A percentile compares a stretch with the other conserved stretches of the same genome.
phyloP scores from a whole-genome alignment of 2,329 filamentous ascomycete species.

The Venturia pyrina region DNA sequence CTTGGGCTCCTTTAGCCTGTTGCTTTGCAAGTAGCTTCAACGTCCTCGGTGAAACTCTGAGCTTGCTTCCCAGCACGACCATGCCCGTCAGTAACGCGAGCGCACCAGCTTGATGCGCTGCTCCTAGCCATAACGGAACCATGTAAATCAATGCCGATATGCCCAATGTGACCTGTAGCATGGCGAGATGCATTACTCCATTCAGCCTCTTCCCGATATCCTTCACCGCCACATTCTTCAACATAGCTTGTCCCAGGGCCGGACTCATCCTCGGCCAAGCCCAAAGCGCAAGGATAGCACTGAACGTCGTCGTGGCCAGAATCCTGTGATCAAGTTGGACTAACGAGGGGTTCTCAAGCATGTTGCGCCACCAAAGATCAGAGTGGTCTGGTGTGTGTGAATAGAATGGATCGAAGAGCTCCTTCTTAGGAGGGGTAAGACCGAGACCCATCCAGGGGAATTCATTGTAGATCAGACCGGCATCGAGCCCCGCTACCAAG shows the following conservation, averaged over 20 bases:
- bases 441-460: constrained; percentile 92
- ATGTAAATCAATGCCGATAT: constrained; percentile 90
- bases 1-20: background rate
- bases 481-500: constrained; percentile 88
- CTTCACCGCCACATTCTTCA: background rate
- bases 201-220: constrained; percentile 57
- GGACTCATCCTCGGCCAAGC: constrained; percentile 63
- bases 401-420: constrained; percentile 83
- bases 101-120: constrained; percentile 85
- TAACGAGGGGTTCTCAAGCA: constrained; percentile 90
- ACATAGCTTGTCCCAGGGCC: constrained; percentile 40
- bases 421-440: constrained; percentile 66
- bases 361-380: constrained; percentile 94
- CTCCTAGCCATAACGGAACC: constrained; percentile 78
- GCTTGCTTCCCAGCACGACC: constrained; percentile 65
- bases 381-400: constrained; percentile 64
- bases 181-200: constrained; percentile 74
- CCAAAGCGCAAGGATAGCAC: constrained; percentile 66
- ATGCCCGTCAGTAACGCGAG: constrained; percentile 76
- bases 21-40: constrained; percentile 41
- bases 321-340: constrained; percentile 95
- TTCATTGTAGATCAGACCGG: constrained; percentile 96
- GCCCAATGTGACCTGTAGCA: constrained; percentile 72
- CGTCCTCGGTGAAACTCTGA: constrained; percentile 62
- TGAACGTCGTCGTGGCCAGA: constrained; percentile 81